These are phyloP conservation scores for Lepidium aucheri DNA, from an alignment of 345 rosid genomes.

Conservation along the genomic window DNA sequence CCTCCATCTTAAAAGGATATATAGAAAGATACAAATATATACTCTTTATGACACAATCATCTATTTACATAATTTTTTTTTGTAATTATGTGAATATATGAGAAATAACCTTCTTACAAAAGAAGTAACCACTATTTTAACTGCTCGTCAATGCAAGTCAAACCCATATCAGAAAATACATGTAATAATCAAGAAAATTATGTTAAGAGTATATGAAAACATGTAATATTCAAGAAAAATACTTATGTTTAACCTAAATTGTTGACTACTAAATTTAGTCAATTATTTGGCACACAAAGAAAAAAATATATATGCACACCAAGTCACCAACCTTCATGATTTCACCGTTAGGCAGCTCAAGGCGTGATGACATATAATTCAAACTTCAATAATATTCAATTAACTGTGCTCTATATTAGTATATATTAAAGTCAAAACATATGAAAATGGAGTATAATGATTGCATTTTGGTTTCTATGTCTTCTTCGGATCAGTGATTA, in stretches of 20 bases:
- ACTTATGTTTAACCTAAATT: slow-evolving; percentile 16
- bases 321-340: slow-evolving; percentile 34
- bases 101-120: no score
- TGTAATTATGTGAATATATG: no score
- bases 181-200: no score
- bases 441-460: slow-evolving; percentile 25
- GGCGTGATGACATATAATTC: slow-evolving; percentile 46
- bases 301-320: slow-evolving; percentile 43
- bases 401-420: slow-evolving; percentile 19
- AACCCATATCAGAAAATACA: no score
- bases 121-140: no score
- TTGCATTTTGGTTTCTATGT: slow-evolving; percentile 58
- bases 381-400: slow-evolving; percentile 25
- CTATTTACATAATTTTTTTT: no score
- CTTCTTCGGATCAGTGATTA: slow-evolving; percentile 48
- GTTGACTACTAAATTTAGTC: slow-evolving; percentile 35
- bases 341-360: slow-evolving; percentile 30
- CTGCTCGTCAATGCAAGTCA: no score
- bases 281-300: slow-evolving; percentile 35
- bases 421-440: background rate
- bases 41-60: no score
- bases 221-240: background rate
- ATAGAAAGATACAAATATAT: no score
- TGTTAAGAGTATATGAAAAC: no score
- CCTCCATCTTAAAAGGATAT: no score